Evolutionary conservation across 495 filamentous ascomycete species (phyloP).

Genomic region (Melanomma pulvis-pyrius): DNA sequence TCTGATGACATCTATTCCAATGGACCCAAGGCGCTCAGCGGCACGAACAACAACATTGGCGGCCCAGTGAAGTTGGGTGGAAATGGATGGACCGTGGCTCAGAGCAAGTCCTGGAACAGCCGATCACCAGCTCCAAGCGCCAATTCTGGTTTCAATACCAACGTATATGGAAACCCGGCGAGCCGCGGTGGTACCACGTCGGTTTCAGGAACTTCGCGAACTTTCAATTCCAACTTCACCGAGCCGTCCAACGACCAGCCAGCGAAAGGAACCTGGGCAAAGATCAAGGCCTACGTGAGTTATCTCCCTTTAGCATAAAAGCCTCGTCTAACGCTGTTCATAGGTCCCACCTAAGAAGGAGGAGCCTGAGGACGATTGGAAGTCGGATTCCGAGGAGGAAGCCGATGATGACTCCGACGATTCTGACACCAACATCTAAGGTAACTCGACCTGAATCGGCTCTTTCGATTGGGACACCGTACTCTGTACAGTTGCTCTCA

Average conservation of each 20-base stretch:
- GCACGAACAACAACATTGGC: neutral
- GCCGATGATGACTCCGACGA: conserved; percentile 23
- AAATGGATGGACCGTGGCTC: conserved; percentile 7
- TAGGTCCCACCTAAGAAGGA: conserved; percentile 11
- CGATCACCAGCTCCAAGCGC: neutral
- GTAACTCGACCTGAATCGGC: neutral
- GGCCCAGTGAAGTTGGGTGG: conserved; percentile 2
- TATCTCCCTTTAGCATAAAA: neutral
- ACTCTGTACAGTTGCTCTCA: neutral
- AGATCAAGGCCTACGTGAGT: conserved; percentile 34
- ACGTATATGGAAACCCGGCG: conserved; percentile 22
- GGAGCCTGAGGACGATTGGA: conserved; percentile 26
- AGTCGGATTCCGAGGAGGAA: conserved; percentile 14
- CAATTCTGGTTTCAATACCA: conserved; percentile 22
- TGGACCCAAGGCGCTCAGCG: neutral
- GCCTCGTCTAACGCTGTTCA: conserved; percentile 1
- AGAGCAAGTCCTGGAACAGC: conserved; percentile 27
- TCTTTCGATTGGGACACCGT: neutral
- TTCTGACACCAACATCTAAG: conserved; percentile 21
- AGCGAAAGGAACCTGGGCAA: conserved; percentile 15
- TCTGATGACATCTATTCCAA: neutral
- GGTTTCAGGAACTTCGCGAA: conserved; percentile 1
- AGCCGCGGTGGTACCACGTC: conserved; percentile 6
- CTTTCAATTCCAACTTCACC: conserved; percentile 11
- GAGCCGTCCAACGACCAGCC: conserved; percentile 10